Percentiles rank a stretch among this genome's conserved stretches.
Evolutionary conservation across 352 stramenopile genomes (phyloP).

Genomic region (Phytophthora cajani): DNA sequence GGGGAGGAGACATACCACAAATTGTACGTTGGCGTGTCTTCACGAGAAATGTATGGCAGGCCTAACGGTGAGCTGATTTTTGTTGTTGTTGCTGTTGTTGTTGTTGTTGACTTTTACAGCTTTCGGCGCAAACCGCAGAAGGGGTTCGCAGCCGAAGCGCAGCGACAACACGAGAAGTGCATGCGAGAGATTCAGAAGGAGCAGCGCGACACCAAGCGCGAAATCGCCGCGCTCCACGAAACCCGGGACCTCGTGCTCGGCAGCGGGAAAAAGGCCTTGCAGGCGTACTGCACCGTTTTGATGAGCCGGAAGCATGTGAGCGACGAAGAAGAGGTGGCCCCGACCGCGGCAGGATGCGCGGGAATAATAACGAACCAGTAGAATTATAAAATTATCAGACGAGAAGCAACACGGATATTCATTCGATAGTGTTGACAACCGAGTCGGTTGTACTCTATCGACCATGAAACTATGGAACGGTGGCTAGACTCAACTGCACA

Average conservation of each 20-base stretch:
- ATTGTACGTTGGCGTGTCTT: slow-evolving; percentile 44
- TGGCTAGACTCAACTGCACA: no score
- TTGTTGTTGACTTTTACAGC: slow-evolving; percentile 28
- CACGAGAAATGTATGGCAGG: background rate
- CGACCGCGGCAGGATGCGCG: slow-evolving; percentile 1
- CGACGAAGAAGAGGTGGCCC: slow-evolving; percentile 40
- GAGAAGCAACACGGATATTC: background rate
- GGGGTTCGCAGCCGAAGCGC: slow-evolving; percentile 52
- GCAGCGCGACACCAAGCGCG: slow-evolving; percentile 61
- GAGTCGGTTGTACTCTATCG: no score
- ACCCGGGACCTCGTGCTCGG: slow-evolving; percentile 72
- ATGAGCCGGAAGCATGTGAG: slow-evolving; percentile 56
- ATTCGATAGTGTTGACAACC: no score
- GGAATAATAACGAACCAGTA: slow-evolving; percentile 3
- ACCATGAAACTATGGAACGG: no score
- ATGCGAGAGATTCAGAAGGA: slow-evolving; percentile 63
- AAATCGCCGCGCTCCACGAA: slow-evolving; percentile 67
- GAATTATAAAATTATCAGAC: background rate
- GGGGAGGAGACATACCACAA: slow-evolving; percentile 86
- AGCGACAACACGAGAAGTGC: slow-evolving; percentile 64
- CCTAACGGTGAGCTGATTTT: background rate
- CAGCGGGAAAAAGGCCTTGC: slow-evolving; percentile 75
- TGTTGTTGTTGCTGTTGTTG: background rate
- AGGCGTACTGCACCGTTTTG: slow-evolving; percentile 74
- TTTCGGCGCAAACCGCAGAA: slow-evolving; percentile 56